These are phyloP conservation scores for Scutellaria barbata DNA, from an alignment of 257 asterid genomes.

Conservation along the genomic window DNA sequence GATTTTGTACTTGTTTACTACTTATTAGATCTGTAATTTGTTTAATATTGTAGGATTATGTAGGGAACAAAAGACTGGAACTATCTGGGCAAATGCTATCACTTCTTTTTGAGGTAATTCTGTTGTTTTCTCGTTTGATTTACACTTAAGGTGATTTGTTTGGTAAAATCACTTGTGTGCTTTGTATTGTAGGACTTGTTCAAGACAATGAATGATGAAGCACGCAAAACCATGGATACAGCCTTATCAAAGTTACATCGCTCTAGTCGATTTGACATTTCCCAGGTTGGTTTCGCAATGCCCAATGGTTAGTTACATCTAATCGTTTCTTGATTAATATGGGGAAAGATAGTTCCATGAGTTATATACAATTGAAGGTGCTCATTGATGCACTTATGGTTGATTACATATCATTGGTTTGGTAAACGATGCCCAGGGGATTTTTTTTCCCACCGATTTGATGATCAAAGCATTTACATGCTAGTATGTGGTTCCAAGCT, in stretches of 20 bases:
- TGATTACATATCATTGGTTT: background rate
- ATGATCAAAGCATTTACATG: background rate
- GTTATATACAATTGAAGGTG: conserved; percentile 16
- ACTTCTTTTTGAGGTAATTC: conserved; percentile 86
- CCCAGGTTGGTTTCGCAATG: conserved; percentile 54
- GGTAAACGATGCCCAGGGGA: background rate
- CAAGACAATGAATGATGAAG: conserved; percentile 86
- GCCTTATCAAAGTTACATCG: conserved; percentile 50
- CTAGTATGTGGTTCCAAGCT: conserved; percentile 8
- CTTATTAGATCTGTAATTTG: conserved; percentile 23
- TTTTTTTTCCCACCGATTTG: no score
- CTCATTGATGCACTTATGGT: conserved; percentile 6
- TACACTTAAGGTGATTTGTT: conserved; percentile 19
- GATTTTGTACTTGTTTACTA: conserved; percentile 25
- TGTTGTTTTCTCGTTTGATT: conserved; percentile 16
- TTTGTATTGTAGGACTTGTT: conserved; percentile 71
- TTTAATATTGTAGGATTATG: conserved; percentile 65
- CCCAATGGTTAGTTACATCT: background rate
- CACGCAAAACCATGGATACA: conserved; percentile 45
- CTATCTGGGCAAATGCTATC: conserved; percentile 89
- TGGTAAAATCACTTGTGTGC: conserved; percentile 19
- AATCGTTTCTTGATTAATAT: conserved; percentile 1
- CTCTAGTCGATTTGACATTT: conserved; percentile 61
- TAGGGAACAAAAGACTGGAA: conserved; percentile 95
- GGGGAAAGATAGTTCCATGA: conserved; percentile 24